Percentiles rank a stretch among this genome's conserved stretches.
phyloP scores from a whole-genome alignment of 495 filamentous ascomycete genomes.

The Penicillium samsonianum region DNA sequence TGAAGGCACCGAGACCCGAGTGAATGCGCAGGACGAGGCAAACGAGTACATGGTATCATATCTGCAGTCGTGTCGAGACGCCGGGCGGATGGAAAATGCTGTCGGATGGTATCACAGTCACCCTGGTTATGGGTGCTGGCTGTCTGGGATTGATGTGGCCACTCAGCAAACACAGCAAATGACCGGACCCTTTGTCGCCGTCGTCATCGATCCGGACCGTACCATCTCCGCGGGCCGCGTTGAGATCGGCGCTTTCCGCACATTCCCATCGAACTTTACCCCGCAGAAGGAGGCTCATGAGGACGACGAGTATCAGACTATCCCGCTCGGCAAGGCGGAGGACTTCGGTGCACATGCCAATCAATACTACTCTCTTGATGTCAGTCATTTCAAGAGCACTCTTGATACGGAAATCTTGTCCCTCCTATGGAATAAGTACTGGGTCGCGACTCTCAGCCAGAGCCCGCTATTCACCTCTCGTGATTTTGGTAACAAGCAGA shows the following conservation, averaged over 20 bases:
- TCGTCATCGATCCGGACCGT: constrained; percentile 96
- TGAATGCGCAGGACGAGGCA: constrained; percentile 92
- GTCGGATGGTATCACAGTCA: constrained; percentile 99
- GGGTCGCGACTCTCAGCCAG: constrained; percentile 97
- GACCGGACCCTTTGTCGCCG: constrained; percentile 88
- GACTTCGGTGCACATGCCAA: constrained; percentile 93
- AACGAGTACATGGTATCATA: constrained; percentile 96
- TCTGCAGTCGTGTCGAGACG: constrained; percentile 70
- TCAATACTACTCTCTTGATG: constrained; percentile 86
- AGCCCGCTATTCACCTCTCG: constrained; percentile 89
- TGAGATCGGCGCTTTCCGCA: constrained; percentile 96
- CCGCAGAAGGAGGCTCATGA: constrained; percentile 46
- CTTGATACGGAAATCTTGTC: constrained; percentile 85
- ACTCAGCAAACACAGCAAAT: constrained; percentile 88
- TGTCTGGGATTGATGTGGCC: constrained; percentile 90
- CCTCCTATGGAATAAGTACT: constrained; percentile 98
- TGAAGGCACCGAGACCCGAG: constrained; percentile 95
- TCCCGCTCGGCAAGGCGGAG: constrained; percentile 87
- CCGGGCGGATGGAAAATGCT: constrained; percentile 80
- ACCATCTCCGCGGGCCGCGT: constrained; percentile 95
- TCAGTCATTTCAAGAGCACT: constrained; percentile 89
- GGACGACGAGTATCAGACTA: constrained; percentile 58
- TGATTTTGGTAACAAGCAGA: constrained; percentile 90
- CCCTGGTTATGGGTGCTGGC: constrained; percentile 98
- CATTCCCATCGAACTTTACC: constrained; percentile 78